A percentile compares a stretch with the other conserved stretches of the same genome.
Evolutionary conservation across 805 yeast species (phyloP).

Genomic region (Isabelozyma pseudorhagii): DNA sequence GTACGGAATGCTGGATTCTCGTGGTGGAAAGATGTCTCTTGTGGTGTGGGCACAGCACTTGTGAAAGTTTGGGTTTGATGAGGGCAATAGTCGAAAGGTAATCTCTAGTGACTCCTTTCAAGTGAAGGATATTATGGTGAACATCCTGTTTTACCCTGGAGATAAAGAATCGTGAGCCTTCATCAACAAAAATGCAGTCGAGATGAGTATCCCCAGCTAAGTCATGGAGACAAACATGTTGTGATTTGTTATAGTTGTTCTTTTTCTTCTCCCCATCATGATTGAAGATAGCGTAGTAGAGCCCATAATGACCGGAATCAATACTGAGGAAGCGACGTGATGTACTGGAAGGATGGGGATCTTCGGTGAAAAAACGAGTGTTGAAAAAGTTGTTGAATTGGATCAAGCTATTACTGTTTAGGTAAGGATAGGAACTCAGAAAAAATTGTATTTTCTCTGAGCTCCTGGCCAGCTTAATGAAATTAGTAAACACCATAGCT

Average conservation of each 20-base stretch:
- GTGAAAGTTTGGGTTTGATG: conserved; percentile 5
- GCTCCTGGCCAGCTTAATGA: conserved; percentile 5
- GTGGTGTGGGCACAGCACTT: not conserved
- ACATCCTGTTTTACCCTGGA: conserved; percentile 29
- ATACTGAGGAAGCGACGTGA: conserved; percentile 21
- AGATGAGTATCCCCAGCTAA: not conserved
- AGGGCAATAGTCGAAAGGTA: conserved; percentile 19
- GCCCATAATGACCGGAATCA: conserved; percentile 41
- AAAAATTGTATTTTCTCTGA: conserved; percentile 10
- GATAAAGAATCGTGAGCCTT: conserved; percentile 20
- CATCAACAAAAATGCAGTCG: conserved; percentile 1
- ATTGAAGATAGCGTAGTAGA: conserved; percentile 38
- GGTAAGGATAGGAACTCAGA: conserved; percentile 13
- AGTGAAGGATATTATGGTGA: conserved; percentile 19
- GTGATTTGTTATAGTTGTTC: not conserved
- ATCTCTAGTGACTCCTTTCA: conserved; percentile 18
- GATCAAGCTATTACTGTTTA: conserved; percentile 6
- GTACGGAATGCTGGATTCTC: not conserved
- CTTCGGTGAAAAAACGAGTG: conserved; percentile 6
- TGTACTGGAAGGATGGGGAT: conserved; percentile 18
- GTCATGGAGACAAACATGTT: not conserved
- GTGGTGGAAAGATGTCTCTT: not conserved
- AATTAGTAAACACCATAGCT: not conserved
- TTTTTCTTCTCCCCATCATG: conserved; percentile 23
- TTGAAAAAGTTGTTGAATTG: conserved; percentile 4